Percentiles rank a stretch among this genome's conserved stretches.
phyloP scores from a whole-genome alignment of 2,329 filamentous ascomycete genomes.

The Aspergillus sp. region DNA sequence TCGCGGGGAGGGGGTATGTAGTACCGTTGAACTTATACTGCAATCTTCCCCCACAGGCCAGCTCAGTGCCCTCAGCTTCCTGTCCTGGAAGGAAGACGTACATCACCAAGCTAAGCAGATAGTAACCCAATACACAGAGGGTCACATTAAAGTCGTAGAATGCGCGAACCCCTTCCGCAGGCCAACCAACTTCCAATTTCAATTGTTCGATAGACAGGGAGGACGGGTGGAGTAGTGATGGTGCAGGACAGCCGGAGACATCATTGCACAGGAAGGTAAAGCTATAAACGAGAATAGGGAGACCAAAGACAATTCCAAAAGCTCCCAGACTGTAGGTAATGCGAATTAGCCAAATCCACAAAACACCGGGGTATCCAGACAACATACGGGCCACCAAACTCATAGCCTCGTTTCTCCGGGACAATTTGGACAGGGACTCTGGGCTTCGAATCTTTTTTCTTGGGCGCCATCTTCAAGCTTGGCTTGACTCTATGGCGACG shows the following conservation, averaged over 20 bases:
- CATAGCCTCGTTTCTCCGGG: conserved; percentile 44
- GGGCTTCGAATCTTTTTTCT: conserved; percentile 28
- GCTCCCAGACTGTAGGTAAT: conserved; percentile 63
- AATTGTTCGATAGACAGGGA: conserved; percentile 69
- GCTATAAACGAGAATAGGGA: conserved; percentile 75
- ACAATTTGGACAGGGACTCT: conserved; percentile 33
- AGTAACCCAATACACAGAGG: conserved; percentile 72
- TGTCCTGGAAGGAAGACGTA: conserved; percentile 74
- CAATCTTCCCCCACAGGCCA: conserved; percentile 69
- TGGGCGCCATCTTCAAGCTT: conserved; percentile 27
- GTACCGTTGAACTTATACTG: conserved; percentile 79
- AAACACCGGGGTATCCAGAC: not conserved
- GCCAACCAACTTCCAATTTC: conserved; percentile 81
- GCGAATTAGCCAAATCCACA: conserved; percentile 5
- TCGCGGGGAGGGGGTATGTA: not conserved
- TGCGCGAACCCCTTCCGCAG: conserved; percentile 64
- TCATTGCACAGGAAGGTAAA: conserved; percentile 90
- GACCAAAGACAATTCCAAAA: conserved; percentile 71
- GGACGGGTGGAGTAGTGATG: conserved; percentile 71
- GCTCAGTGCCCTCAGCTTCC: conserved; percentile 66
- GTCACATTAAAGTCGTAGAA: conserved; percentile 69
- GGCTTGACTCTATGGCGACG: not conserved
- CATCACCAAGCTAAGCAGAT: conserved; percentile 70
- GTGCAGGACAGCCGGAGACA: conserved; percentile 82
- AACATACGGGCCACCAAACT: conserved; percentile 48